Base-by-base conservation (phyloP, 2,329 filamentous ascomycete species). In the Sporothrix luriei region DNA sequence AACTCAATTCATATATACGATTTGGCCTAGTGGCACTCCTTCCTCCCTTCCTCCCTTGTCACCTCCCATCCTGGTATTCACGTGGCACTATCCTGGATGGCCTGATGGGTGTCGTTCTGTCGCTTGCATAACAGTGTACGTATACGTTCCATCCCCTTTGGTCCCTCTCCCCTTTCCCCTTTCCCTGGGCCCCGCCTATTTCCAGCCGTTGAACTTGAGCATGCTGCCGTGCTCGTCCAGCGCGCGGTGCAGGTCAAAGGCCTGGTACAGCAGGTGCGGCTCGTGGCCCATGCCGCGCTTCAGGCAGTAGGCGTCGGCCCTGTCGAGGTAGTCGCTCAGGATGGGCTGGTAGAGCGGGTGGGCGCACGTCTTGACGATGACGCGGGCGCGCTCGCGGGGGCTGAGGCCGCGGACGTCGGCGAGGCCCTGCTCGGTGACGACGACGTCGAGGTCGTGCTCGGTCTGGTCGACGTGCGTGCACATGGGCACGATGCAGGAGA, bases 391-490 rank as follows among this genome's bases (percentile, higher is more conserved):
- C 84, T 97, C 92, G 68, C 89, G 86, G 0, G 93, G 93, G 73
- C 87, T 89, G 74, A 97, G 83, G 66, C 93, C 93, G 54, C 92
- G 87, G 1, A 97, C 93, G 76, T 97, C 93, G 38, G 93, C 93
- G 29, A 96, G 86, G 70, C 93, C 93, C 78, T 85, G 80, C 79
- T 87, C 84, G 26, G 86, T 88, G n/a, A 97, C 93, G 59, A 97
- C 81, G n/a, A 97, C 89, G 75, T 97, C 93, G 51, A 97, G 85
- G 78, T 97, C 93, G 80, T 96, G 93, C 82, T 97, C 93, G 0
- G 93, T 97, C 85, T 96, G 93, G 80, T 97, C 93, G 74, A 96
- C 84, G 81, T 97, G 93, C 4, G 92, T 96, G 81, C 90, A 93
- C 91, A 96, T 94, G 71, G 93, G 93, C n/a, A 97, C 92, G 75